Evolutionary conservation across 768 basidiomycete species (phyloP).

Genomic region (Trametes cingulata): DNA sequence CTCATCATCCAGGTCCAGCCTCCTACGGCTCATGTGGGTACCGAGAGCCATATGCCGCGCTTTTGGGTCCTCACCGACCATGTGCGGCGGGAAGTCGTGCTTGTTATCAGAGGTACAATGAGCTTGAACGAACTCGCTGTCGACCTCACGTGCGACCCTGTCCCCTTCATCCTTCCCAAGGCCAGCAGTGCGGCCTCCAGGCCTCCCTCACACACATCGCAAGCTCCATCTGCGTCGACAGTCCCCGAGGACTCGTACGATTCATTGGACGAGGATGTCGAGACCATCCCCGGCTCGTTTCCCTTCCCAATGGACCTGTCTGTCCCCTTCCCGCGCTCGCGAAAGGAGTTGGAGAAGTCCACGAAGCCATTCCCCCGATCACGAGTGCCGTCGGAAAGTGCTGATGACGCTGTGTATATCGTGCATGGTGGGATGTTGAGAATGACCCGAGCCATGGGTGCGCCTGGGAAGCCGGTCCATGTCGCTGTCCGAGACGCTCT

Average conservation of each 20-base stretch:
- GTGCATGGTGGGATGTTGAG: conserved; percentile 83
- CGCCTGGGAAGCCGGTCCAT: conserved; percentile 74
- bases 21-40: conserved; percentile 55
- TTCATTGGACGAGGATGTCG: conserved; percentile 26
- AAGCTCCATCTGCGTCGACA: background rate
- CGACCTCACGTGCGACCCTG: conserved; percentile 80
- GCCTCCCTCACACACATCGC: background rate
- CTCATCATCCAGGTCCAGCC: conserved; percentile 1
- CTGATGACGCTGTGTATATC: conserved; percentile 41
- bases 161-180: conserved; percentile 43
- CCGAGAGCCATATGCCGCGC: conserved; percentile 72
- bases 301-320: conserved; percentile 30
- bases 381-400: background rate
- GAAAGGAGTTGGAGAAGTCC: conserved; percentile 1
- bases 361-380: conserved; percentile 8
- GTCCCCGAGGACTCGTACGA: conserved; percentile 14
- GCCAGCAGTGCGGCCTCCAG: background rate
- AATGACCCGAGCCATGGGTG: conserved; percentile 81
- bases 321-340: conserved; percentile 20
- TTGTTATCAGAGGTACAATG: conserved; percentile 72
- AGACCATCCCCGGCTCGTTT: conserved; percentile 31
- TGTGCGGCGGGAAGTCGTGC: conserved; percentile 67
- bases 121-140: conserved; percentile 85
- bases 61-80: conserved; percentile 90
- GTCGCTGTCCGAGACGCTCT: conserved; percentile 72